Evolutionary conservation across 306 rosid species (phyloP).

Genomic region (Castanea sativa): DNA sequence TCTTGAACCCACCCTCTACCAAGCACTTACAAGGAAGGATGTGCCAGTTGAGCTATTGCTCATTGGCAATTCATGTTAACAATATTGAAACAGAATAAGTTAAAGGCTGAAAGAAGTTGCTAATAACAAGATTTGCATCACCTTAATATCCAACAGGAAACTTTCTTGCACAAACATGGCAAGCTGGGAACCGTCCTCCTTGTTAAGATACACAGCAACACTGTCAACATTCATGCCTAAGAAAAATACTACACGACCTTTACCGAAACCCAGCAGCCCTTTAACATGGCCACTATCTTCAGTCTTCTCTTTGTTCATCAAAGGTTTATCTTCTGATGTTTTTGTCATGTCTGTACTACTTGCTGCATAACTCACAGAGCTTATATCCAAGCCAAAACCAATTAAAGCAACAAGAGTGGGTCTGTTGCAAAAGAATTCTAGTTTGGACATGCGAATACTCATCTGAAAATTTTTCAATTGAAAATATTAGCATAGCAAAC

Average conservation of each 20-base stretch:
- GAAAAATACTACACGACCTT: conserved; percentile 78
- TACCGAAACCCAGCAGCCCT: conserved; percentile 87
- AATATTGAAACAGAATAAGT: conserved; percentile 5
- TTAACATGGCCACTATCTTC: conserved; percentile 70
- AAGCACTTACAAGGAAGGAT: too few species aligned
- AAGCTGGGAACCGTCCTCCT: conserved; percentile 90
- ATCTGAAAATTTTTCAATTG: conserved; percentile 52
- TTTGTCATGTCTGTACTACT: conserved; percentile 25
- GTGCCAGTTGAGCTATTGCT: too few species aligned
- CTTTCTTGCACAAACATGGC: conserved; percentile 91
- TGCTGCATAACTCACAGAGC: conserved; percentile 41
- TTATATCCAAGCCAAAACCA: conserved; percentile 75
- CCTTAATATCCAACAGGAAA: conserved; percentile 86
- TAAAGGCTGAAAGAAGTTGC: neutral
- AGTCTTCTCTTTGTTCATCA: conserved; percentile 51
- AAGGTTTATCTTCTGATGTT: conserved; percentile 42
- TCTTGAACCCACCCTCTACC: too few species aligned
- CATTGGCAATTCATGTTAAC: neutral
- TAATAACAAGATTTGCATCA: conserved; percentile 24
- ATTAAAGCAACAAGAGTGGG: conserved; percentile 91
- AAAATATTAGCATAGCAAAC: conserved; percentile 23
- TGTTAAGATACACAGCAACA: conserved; percentile 84
- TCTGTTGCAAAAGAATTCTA: conserved; percentile 89
- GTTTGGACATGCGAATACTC: conserved; percentile 83
- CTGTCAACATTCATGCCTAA: conserved; percentile 87